phyloP scores from a whole-genome alignment of 2,329 filamentous ascomycete genomes.

The Knufia fluminis region DNA sequence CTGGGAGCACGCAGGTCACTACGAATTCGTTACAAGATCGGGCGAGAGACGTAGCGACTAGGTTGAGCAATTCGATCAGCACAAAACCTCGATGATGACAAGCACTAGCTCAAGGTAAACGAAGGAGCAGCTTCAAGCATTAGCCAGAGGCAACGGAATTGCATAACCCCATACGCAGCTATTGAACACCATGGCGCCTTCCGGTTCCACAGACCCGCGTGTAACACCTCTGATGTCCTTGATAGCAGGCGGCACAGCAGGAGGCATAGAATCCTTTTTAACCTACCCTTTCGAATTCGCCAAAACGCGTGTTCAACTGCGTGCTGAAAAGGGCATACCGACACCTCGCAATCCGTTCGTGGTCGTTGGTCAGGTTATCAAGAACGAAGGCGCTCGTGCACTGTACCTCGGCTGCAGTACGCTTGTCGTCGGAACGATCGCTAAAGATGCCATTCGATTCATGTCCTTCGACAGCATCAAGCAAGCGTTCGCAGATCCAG shows the following conservation, averaged over 20 bases:
- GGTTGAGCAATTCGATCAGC: background rate
- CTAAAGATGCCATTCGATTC: slow-evolving; percentile 58
- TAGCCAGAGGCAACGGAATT: background rate
- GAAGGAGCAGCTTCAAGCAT: background rate
- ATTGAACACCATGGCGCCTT: slow-evolving; percentile 3
- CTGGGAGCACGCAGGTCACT: no score
- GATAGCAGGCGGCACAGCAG: slow-evolving; percentile 43
- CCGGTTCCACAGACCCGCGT: slow-evolving; percentile 5
- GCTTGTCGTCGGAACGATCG: slow-evolving; percentile 51
- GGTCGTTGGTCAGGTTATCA: slow-evolving; percentile 47
- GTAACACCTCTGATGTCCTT: slow-evolving; percentile 38
- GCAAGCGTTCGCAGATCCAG: slow-evolving; percentile 43
- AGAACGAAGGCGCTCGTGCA: slow-evolving; percentile 47
- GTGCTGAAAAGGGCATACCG: slow-evolving; percentile 30
- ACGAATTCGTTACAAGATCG: no score
- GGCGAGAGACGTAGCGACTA: no score
- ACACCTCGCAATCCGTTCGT: slow-evolving; percentile 49
- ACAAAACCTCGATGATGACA: background rate
- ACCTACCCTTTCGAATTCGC: slow-evolving; percentile 56
- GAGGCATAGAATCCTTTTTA: slow-evolving; percentile 43
- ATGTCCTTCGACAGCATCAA: slow-evolving; percentile 59
- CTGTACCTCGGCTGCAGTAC: slow-evolving; percentile 56
- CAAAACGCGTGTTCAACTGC: slow-evolving; percentile 55
- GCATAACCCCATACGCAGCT: background rate
- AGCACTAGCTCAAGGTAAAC: background rate